phyloP scores from a whole-genome alignment of 2,329 filamentous ascomycete species.

The Albophoma yamanashiensis region DNA sequence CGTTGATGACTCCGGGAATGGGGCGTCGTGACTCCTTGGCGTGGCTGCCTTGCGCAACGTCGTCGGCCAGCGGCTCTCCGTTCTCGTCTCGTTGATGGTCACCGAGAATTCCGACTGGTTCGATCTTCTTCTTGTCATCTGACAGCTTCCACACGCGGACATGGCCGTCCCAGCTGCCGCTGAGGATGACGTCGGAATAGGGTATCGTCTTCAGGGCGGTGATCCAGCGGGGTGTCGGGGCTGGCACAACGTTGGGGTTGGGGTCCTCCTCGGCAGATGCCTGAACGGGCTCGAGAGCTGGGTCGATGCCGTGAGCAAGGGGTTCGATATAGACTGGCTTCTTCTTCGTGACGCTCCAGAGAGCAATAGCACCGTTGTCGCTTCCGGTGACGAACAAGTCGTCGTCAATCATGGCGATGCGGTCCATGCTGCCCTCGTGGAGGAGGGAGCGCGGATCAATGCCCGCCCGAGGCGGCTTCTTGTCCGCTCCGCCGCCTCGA shows the following conservation, averaged over 20 bases:
- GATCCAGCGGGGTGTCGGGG: constrained; percentile 72
- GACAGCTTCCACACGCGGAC: constrained; percentile 78
- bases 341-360: constrained; percentile 91
- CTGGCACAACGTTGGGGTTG: constrained; percentile 45
- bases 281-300: constrained; percentile 53
- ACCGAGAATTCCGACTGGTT: constrained; percentile 59
- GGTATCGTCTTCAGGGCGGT: constrained; percentile 80
- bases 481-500: constrained; percentile 63
- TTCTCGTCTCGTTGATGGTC: constrained; percentile 12
- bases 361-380: constrained; percentile 75
- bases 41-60: constrained; percentile 11
- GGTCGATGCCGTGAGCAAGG: constrained; percentile 77
- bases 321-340: constrained; percentile 76
- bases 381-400: constrained; percentile 86
- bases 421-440: constrained; percentile 81
- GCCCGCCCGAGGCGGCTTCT: constrained; percentile 30
- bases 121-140: constrained; percentile 70
- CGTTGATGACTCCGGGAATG: constrained; percentile 75
- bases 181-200: constrained; percentile 82
- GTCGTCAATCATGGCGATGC: constrained; percentile 81
- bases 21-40: constrained; percentile 5
- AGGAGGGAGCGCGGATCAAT: constrained; percentile 42
- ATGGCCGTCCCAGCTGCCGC: constrained; percentile 83
- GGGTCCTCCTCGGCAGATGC: constrained; percentile 63
- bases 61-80: constrained; percentile 16